A percentile compares a stretch with the other conserved stretches of the same genome.
These are phyloP conservation scores for Sporothrix luriei DNA, from an alignment of 2,329 filamentous ascomycete genomes.

Conservation along the genomic window DNA sequence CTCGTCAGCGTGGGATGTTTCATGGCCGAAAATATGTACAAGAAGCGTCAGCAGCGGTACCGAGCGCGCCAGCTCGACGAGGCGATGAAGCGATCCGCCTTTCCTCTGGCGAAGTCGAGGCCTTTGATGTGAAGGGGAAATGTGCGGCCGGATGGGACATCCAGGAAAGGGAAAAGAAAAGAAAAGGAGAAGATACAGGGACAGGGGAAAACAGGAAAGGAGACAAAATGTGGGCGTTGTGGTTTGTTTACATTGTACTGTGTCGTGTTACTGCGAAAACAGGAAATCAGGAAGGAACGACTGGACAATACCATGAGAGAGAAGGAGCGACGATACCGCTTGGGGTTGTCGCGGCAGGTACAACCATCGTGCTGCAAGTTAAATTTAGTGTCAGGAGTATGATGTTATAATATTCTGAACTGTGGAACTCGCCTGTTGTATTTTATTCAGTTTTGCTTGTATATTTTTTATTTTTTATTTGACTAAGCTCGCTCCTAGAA, in stretches of 20 bases:
- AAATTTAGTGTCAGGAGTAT: no score
- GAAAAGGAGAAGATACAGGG: not conserved
- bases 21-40: slow-evolving; percentile 29
- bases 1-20: slow-evolving; percentile 30
- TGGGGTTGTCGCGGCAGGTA: not conserved
- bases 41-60: slow-evolving; percentile 34
- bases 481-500: no score
- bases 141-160: no score
- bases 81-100: slow-evolving; percentile 3
- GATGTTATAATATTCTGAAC: no score
- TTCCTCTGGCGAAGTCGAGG: not conserved
- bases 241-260: slow-evolving; percentile 7
- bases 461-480: no score
- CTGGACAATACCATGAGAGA: not conserved
- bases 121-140: not conserved
- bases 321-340: not conserved
- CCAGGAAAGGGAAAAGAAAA: not conserved
- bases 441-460: not conserved
- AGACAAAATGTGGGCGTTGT: not conserved
- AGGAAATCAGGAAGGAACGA: not conserved
- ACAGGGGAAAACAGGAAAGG: not conserved
- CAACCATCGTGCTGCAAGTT: not conserved
- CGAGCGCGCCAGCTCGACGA: not conserved
- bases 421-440: not conserved
- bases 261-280: slow-evolving; percentile 2